Percentiles rank a stretch among this genome's conserved stretches.
Evolutionary conservation across 2,329 filamentous ascomycete genomes (phyloP).

Genomic region (Ilyonectria destructans): DNA sequence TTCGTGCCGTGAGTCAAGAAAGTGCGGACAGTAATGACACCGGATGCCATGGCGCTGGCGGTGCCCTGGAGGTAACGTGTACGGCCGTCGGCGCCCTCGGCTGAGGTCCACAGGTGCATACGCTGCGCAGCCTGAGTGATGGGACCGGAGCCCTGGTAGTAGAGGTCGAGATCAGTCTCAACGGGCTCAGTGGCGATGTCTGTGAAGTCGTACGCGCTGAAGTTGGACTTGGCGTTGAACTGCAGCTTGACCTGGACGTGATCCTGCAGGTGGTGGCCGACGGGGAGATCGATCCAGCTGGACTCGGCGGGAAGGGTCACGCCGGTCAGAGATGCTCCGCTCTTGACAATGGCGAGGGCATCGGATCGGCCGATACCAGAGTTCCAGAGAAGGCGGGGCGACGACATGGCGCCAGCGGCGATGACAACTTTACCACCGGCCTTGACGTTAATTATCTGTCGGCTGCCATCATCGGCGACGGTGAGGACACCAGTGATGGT

Average conservation of each 20-base stretch:
- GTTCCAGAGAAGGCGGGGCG: constrained; percentile 46
- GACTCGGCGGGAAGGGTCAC: constrained; percentile 66
- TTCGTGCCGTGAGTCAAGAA: constrained; percentile 48
- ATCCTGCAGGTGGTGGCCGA: constrained; percentile 73
- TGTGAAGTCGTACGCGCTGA: constrained; percentile 47
- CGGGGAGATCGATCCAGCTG: constrained; percentile 71
- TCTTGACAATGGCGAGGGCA: constrained; percentile 68
- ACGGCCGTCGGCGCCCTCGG: constrained; percentile 44
- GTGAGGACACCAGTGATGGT: constrained; percentile 77
- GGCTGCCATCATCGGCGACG: constrained; percentile 64
- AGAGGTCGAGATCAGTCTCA: constrained; percentile 43
- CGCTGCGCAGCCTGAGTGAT: constrained; percentile 50
- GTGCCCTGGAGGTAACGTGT: constrained; percentile 47
- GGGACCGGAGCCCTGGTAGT: constrained; percentile 46
- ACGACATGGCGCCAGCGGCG: constrained; percentile 71
- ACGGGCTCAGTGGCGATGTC: constrained; percentile 38
- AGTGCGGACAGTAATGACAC: constrained; percentile 43
- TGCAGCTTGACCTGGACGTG: constrained; percentile 61
- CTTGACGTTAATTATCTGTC: constrained; percentile 50
- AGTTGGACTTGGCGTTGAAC: constrained; percentile 46
- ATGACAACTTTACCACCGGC: constrained; percentile 68
- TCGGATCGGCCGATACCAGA: constrained; percentile 75
- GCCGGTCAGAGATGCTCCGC: constrained; percentile 58
- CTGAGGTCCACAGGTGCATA: constrained; percentile 49
- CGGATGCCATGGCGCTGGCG: constrained; percentile 45